phyloP scores from a whole-genome alignment of 2,329 filamentous ascomycete species.

The Exserohilum rostratum region DNA sequence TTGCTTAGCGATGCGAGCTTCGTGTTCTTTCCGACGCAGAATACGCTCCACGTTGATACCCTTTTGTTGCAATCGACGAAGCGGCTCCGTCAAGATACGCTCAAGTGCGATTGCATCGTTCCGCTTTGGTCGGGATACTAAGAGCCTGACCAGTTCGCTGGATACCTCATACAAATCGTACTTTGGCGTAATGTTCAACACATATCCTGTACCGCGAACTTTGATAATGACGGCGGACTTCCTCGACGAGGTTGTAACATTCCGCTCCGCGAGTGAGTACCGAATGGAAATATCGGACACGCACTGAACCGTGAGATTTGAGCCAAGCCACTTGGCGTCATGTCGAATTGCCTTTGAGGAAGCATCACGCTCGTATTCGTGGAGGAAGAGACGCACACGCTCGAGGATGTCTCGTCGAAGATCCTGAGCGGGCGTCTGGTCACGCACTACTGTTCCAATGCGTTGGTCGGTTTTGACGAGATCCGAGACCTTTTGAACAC shows the following conservation, averaged over 20 bases:
- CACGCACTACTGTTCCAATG: constrained; percentile 69
- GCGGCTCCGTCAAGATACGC: constrained; percentile 83
- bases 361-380: constrained; percentile 76
- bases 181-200: constrained; percentile 77
- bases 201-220: constrained; percentile 69
- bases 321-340: constrained; percentile 88
- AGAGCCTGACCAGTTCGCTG: constrained; percentile 79
- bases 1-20: constrained; percentile 84
- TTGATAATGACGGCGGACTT: constrained; percentile 75
- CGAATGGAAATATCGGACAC: constrained; percentile 80
- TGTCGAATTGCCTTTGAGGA: constrained; percentile 70
- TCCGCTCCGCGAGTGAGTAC: constrained; percentile 74
- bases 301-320: constrained; percentile 76
- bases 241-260: constrained; percentile 52
- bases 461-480: constrained; percentile 79
- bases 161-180: constrained; percentile 92
- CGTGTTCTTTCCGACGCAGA: constrained; percentile 82
- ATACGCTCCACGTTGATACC: constrained; percentile 98
- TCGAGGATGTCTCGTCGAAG: constrained; percentile 85
- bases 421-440: constrained; percentile 71
- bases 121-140: constrained; percentile 82
- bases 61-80: constrained; percentile 80
- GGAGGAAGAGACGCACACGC: constrained; percentile 85
- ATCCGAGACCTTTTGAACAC: constrained; percentile 75
- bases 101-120: constrained; percentile 90